A percentile compares a stretch with the other conserved stretches of the same genome.
Evolutionary conservation across 345 rosid genomes (phyloP).

Genomic region (Arabidopsis thaliana): TAIR10.1 NC_003070.9:21555501-21556000

Average conservation of each 20-base stretch:
- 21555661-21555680: slow-evolving; percentile 51
- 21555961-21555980: slow-evolving; percentile 80
- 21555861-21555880: slow-evolving; percentile 59
- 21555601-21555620: slow-evolving; percentile 36
- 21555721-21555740: slow-evolving; percentile 31
- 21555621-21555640: slow-evolving; percentile 57
- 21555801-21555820: slow-evolving; percentile 72
- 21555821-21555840: slow-evolving; percentile 74
- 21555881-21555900: slow-evolving; percentile 62
- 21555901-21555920: slow-evolving; percentile 63
- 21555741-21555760: slow-evolving; percentile 39
- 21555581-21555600: slow-evolving; percentile 37
- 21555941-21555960: slow-evolving; percentile 60
- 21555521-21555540: slow-evolving; percentile 58
- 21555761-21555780: slow-evolving; percentile 61
- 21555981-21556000: slow-evolving; percentile 74
- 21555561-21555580: slow-evolving; percentile 24
- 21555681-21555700: slow-evolving; percentile 49
- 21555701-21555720: slow-evolving; percentile 42
- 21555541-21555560: slow-evolving; percentile 56
- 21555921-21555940: slow-evolving; percentile 76
- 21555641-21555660: slow-evolving; percentile 52
- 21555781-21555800: slow-evolving; percentile 70
- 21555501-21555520: slow-evolving; percentile 80
- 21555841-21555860: slow-evolving; percentile 64